phyloP scores from a whole-genome alignment of 139 green algal genomes.

The Chlamydomonas sphaeroides region DNA sequence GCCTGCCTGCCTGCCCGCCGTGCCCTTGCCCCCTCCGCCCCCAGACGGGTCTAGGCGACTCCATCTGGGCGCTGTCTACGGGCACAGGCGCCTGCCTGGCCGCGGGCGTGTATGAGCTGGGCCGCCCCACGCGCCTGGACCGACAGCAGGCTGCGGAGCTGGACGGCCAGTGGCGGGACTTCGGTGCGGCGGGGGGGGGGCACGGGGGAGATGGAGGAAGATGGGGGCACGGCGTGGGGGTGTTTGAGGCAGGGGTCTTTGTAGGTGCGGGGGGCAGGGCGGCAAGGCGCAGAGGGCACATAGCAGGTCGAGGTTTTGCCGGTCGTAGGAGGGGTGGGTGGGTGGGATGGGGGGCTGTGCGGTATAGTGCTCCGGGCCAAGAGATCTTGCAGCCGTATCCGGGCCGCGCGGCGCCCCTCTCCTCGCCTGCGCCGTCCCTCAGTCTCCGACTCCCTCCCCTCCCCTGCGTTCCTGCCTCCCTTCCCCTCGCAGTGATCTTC shows the following conservation, averaged over 20 bases:
- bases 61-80: constrained; percentile 61
- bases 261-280: too few species aligned
- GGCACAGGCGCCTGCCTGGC: constrained; percentile 69
- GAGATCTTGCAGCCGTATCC: too few species aligned
- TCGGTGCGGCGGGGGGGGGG: constrained; percentile 57
- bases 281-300: too few species aligned
- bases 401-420: too few species aligned
- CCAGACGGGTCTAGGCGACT: constrained; percentile 20
- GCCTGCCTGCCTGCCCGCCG: too few species aligned
- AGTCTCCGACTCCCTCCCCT: background rate
- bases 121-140: constrained; percentile 67
- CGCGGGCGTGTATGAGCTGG: constrained; percentile 78
- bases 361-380: too few species aligned
- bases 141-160: constrained; percentile 63
- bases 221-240: background rate
- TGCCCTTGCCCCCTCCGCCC: too few species aligned
- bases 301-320: too few species aligned
- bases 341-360: too few species aligned
- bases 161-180: constrained; percentile 80
- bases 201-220: background rate
- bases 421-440: too few species aligned
- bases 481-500: constrained; percentile 56
- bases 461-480: background rate
- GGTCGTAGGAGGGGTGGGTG: too few species aligned
- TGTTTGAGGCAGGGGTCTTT: background rate